These are phyloP conservation scores for Entomortierella beljakovae DNA, from an alignment of 192 early-diverging fungal species.

Conservation along the genomic window DNA sequence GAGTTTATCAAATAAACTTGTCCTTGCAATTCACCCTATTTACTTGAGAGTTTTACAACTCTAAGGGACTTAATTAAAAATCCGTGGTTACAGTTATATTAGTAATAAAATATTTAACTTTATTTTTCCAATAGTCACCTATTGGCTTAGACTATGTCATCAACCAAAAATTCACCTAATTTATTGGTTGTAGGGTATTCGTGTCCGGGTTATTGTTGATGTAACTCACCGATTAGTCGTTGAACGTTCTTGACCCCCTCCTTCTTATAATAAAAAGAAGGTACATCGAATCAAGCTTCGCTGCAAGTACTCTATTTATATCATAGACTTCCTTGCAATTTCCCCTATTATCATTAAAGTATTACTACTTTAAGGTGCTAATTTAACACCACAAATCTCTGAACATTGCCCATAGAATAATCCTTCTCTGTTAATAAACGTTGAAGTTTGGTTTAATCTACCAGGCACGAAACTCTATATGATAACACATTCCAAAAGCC, in stretches of 20 bases:
- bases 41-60: too few species aligned
- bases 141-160: constrained; percentile 4
- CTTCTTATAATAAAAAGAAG: constrained; percentile 12
- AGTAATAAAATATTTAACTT: constrained; percentile 6
- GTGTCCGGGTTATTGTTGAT: constrained; percentile 53
- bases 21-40: too few species aligned
- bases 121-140: neutral
- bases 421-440: constrained; percentile 61
- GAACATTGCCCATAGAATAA: constrained; percentile 59
- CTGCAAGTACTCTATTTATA: constrained; percentile 55
- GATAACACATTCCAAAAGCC: constrained; percentile 22
- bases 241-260: constrained; percentile 52
- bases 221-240: constrained; percentile 56
- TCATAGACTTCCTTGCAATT: constrained; percentile 55
- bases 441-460: constrained; percentile 62
- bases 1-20: too few species aligned
- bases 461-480: constrained; percentile 37
- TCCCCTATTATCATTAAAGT: constrained; percentile 44
- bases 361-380: constrained; percentile 3
- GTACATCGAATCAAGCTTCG: constrained; percentile 49
- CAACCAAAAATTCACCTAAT: neutral
- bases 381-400: constrained; percentile 40
- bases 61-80: too few species aligned
- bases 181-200: constrained; percentile 17
- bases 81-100: too few species aligned